A percentile compares a stretch with the other conserved stretches of the same genome.
Evolutionary conservation across 139 green algal species (phyloP).

Genomic region (Gonium pectorale): DNA sequence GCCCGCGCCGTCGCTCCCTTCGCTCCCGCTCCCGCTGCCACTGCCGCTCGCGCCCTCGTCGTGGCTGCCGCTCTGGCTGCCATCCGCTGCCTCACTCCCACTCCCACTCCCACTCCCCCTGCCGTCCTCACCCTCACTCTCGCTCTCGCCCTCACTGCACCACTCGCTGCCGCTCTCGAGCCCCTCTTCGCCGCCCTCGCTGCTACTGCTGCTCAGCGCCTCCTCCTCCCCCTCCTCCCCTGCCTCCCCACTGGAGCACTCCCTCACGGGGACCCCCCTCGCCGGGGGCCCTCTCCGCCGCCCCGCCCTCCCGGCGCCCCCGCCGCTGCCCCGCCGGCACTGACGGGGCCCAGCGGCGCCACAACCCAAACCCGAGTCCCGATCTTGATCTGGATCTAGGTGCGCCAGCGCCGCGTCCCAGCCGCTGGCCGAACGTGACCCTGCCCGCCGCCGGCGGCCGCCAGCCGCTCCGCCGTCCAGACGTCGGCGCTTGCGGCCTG

Average conservation of each 20-base stretch:
- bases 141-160: background rate
- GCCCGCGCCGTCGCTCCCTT: background rate
- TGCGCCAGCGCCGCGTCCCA: slow-evolving; percentile 54
- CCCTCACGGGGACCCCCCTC: too few relatives aligned
- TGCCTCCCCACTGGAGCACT: background rate
- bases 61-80: background rate
- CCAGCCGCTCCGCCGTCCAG: background rate
- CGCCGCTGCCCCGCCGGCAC: too few relatives aligned
- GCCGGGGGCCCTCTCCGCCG: too few relatives aligned
- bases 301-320: too few relatives aligned
- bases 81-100: too few relatives aligned
- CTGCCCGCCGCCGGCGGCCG: background rate
- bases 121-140: background rate
- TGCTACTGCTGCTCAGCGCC: background rate
- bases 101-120: too few relatives aligned
- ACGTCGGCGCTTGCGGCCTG: background rate
- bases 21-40: slow-evolving; percentile 11
- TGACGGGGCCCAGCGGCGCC: too few relatives aligned
- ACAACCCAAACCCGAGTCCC: too few relatives aligned
- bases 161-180: background rate
- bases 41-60: background rate
- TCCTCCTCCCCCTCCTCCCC: background rate
- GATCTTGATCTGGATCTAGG: too few relatives aligned
- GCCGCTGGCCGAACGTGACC: background rate
- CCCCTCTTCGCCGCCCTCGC: background rate